Conservation (phyloP, 2,329 filamentous ascomycete species). For the Cordyceps militaris region DNA sequence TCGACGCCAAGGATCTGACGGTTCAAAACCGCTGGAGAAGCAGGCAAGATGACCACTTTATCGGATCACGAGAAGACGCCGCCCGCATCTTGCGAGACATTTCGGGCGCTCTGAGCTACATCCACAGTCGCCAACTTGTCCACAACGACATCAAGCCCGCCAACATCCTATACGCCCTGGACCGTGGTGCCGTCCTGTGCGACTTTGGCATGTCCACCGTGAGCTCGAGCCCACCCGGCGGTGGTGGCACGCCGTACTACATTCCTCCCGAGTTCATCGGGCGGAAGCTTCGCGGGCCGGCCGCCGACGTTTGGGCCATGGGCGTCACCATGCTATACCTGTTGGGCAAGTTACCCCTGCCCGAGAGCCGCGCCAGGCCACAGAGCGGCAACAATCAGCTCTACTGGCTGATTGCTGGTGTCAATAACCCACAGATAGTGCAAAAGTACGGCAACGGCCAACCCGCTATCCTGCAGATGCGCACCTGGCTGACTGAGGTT, state of each 20-base stretch:
- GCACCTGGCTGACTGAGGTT: constrained; percentile 49
- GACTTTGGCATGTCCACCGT: constrained; percentile 52
- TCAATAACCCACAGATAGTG: constrained; percentile 36
- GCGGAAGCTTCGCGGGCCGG: constrained; percentile 43
- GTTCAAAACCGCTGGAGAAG: constrained; percentile 43
- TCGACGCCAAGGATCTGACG: constrained; percentile 49
- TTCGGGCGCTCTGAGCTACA: constrained; percentile 46
- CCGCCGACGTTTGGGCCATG: constrained; percentile 54
- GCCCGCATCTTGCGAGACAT: constrained; percentile 48
- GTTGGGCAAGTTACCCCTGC: constrained; percentile 47
- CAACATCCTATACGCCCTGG: constrained; percentile 53
- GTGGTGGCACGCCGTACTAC: constrained; percentile 55
- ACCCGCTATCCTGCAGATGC: constrained; percentile 45
- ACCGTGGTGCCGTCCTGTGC: constrained; percentile 52
- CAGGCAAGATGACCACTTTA: constrained; percentile 40
- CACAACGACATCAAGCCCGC: constrained; percentile 59
- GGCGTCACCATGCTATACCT: constrained; percentile 56
- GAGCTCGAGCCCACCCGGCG: constrained; percentile 37
- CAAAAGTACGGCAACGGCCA: constrained; percentile 31
- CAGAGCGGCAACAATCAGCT: constrained; percentile 40
- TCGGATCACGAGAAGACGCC: constrained; percentile 42
- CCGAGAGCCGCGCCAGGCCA: constrained; percentile 42
- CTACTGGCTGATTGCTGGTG: constrained; percentile 52
- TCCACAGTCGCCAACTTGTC: constrained; percentile 46
- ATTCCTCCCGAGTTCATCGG: constrained; percentile 55